Evolutionary conservation across 345 rosid species (phyloP).

Genomic region (Punica granatum): DNA sequence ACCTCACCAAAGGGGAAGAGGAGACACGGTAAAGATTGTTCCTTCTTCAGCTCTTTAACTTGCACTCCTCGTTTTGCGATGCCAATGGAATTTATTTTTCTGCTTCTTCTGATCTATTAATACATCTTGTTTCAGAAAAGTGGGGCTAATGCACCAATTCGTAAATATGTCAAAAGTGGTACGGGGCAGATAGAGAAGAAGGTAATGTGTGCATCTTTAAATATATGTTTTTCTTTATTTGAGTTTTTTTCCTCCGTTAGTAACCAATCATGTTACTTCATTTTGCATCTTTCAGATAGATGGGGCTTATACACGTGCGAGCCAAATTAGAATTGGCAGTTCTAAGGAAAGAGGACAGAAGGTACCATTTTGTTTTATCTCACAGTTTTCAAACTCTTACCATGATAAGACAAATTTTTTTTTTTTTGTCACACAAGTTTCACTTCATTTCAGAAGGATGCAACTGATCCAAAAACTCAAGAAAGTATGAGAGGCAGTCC

Average conservation of each 20-base stretch:
- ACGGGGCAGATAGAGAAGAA: background rate
- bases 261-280: background rate
- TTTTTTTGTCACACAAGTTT: background rate
- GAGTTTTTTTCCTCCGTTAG: background rate
- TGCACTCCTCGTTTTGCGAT: background rate
- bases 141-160: background rate
- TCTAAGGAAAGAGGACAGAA: constrained; percentile 2
- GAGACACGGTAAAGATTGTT: background rate
- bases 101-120: background rate
- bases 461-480: background rate
- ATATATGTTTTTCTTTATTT: background rate
- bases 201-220: background rate
- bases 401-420: background rate
- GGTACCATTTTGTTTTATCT: background rate
- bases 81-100: background rate
- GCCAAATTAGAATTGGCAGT: background rate
- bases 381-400: background rate
- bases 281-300: background rate
- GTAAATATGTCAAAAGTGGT: background rate
- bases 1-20: background rate
- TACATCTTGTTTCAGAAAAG: background rate
- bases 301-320: background rate
- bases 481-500: background rate
- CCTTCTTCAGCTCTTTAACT: background rate
- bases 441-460: background rate